Percentiles rank a stretch among this genome's conserved stretches.
Conservation (phyloP, 1,139 yeast species). For the Hansenula sp. region DNA sequence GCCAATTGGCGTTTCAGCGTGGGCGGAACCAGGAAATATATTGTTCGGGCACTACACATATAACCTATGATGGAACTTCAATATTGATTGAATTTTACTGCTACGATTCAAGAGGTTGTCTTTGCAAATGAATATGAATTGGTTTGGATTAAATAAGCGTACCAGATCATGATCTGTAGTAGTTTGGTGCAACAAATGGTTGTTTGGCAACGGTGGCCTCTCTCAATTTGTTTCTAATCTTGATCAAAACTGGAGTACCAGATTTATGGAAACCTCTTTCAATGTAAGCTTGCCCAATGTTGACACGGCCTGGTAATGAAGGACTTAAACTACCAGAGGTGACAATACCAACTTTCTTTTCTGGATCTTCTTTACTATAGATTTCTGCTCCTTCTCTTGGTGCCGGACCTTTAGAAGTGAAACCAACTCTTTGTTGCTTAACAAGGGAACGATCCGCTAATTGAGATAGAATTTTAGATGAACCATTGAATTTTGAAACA, state of each 20-base stretch:
- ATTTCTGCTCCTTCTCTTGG: conserved; percentile 84
- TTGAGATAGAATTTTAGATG: conserved; percentile 64
- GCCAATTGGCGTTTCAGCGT: not conserved
- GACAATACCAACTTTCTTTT: conserved; percentile 62
- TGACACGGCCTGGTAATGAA: conserved; percentile 60
- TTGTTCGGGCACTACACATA: not conserved
- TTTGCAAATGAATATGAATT: too few species aligned
- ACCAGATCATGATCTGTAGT: conserved; percentile 45
- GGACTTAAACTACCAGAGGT: conserved; percentile 95
- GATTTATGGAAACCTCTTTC: conserved; percentile 68
- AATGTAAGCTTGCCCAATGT: conserved; percentile 90
- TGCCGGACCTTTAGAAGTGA: conserved; percentile 78
- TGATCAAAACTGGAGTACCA: conserved; percentile 71
- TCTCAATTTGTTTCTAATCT: conserved; percentile 80
- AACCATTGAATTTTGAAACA: conserved; percentile 67
- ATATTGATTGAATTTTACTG: not conserved
- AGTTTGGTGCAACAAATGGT: conserved; percentile 79
- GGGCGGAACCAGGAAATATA: not conserved
- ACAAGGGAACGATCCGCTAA: conserved; percentile 59
- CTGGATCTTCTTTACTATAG: conserved; percentile 42
- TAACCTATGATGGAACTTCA: not conserved
- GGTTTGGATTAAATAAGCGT: too few species aligned
- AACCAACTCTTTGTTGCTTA: conserved; percentile 70
- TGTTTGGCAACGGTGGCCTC: conserved; percentile 71
- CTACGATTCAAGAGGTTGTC: too few species aligned